These are phyloP conservation scores for Ceratorhiza oryzae-sativae DNA, from an alignment of 1,284 basidiomycete species.

Conservation along the genomic window DNA sequence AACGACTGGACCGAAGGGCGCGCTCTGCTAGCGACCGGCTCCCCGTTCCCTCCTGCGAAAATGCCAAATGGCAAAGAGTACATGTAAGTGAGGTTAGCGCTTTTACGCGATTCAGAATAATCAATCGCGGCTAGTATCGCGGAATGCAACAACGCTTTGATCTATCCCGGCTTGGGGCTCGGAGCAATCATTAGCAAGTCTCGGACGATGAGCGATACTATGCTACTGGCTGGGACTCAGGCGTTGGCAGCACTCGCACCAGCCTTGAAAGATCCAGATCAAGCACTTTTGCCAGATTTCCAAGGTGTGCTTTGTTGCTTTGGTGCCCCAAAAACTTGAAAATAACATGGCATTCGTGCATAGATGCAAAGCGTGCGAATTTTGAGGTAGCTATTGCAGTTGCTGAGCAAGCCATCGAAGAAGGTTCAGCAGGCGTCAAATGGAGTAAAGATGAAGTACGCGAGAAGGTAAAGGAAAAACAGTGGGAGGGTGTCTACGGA, in stretches of 20 bases:
- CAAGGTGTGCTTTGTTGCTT: slow-evolving; percentile 43
- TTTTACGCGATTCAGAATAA: neutral
- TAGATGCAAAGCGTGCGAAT: slow-evolving; percentile 70
- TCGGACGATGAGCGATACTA: slow-evolving; percentile 69
- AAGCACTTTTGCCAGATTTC: slow-evolving; percentile 57
- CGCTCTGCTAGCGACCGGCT: slow-evolving; percentile 81
- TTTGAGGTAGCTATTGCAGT: slow-evolving; percentile 82
- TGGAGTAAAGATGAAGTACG: slow-evolving; percentile 65
- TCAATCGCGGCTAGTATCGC: slow-evolving; percentile 59
- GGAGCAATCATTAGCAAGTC: slow-evolving; percentile 71
- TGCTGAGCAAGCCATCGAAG: slow-evolving; percentile 74
- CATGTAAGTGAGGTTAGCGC: slow-evolving; percentile 54
- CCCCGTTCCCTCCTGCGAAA: slow-evolving; percentile 79
- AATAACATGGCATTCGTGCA: slow-evolving; percentile 57
- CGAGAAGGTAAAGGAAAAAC: slow-evolving; percentile 58
- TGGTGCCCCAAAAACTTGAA: neutral
- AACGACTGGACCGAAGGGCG: slow-evolving; percentile 79
- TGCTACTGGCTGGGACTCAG: slow-evolving; percentile 78
- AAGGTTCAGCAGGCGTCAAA: slow-evolving; percentile 65
- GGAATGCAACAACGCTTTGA: slow-evolving; percentile 80
- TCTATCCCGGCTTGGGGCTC: slow-evolving; percentile 81
- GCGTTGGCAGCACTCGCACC: slow-evolving; percentile 78
- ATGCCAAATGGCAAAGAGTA: slow-evolving; percentile 69
- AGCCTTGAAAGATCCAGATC: slow-evolving; percentile 68
- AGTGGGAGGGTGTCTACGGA: slow-evolving; percentile 69